Evolutionary conservation across 805 yeast species (phyloP).

Genomic region (Ogataea nakhonphanomensis): DNA sequence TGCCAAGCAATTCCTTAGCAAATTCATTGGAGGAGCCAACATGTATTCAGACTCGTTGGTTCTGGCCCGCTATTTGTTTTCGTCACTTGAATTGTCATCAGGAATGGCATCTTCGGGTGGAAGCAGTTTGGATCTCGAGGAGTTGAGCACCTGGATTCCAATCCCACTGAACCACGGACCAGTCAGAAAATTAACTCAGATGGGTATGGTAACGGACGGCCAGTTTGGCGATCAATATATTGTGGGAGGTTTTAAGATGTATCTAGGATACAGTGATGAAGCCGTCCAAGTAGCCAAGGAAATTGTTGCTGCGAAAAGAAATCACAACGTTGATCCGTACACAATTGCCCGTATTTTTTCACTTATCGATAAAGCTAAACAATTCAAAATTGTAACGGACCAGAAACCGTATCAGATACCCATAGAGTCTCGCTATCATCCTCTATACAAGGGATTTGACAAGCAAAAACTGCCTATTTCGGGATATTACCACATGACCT

Average conservation of each 20-base stretch:
- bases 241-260: conserved; percentile 25
- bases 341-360: conserved; percentile 19
- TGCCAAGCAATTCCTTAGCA: conserved; percentile 55
- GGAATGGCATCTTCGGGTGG: conserved; percentile 50
- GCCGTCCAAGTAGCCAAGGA: conserved; percentile 24
- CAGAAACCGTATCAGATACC: conserved; percentile 25
- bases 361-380: conserved; percentile 23
- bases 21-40: conserved; percentile 31
- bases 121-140: conserved; percentile 45
- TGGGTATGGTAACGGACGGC: conserved; percentile 29
- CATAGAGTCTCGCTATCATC: conserved; percentile 25
- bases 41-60: conserved; percentile 18
- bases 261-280: conserved; percentile 30
- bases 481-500: conserved; percentile 22
- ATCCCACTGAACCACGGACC: conserved; percentile 28
- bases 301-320: conserved; percentile 18
- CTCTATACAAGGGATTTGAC: conserved; percentile 27
- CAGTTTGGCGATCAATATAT: conserved; percentile 7
- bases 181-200: conserved; percentile 17
- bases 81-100: conserved; percentile 52
- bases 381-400: conserved; percentile 23
- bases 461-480: conserved; percentile 19
- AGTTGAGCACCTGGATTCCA: conserved; percentile 36
- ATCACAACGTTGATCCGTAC: conserved; percentile 12
- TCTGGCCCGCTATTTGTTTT: conserved; percentile 33